Evolutionary conservation across 208 protist genomes (phyloP).

Genomic region (Leptomonas pyrrhocoris): DNA sequence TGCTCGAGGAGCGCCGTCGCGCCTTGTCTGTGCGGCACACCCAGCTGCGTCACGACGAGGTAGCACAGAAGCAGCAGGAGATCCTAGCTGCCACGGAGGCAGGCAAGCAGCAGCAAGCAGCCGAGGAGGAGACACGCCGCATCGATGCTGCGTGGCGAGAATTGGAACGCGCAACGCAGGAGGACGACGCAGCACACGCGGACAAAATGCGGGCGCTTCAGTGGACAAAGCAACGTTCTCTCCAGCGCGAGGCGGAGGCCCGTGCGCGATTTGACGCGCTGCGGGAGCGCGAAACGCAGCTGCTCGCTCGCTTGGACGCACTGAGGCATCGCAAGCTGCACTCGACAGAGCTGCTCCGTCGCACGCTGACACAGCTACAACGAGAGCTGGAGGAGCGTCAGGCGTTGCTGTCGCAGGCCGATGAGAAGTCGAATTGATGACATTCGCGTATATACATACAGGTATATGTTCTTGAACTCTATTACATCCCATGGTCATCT

Average conservation of each 20-base stretch:
- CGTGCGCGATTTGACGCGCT: constrained; percentile 30
- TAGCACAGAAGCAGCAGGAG: constrained; percentile 13
- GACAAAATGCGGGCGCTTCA: constrained; percentile 37
- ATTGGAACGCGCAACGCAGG: constrained; percentile 19
- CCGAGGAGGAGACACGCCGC: constrained; percentile 16
- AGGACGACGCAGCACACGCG: constrained; percentile 32
- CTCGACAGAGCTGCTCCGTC: constrained; percentile 24
- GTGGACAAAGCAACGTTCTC: constrained; percentile 24
- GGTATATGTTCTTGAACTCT: background rate
- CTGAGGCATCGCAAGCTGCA: constrained; percentile 31
- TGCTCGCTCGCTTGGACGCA: constrained; percentile 28
- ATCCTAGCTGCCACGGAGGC: background rate
- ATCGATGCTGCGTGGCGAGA: constrained; percentile 16
- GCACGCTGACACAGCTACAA: constrained; percentile 36
- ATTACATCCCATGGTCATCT: no score
- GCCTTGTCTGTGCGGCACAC: constrained; percentile 30
- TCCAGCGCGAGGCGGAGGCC: constrained; percentile 21
- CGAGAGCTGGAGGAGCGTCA: constrained; percentile 33
- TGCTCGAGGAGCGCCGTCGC: constrained; percentile 21
- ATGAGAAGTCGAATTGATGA: background rate
- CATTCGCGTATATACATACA: background rate
- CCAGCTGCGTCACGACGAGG: constrained; percentile 25
- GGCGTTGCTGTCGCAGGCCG: background rate
- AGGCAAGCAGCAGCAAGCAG: background rate
- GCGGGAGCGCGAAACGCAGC: constrained; percentile 29